A percentile compares a stretch with the other conserved stretches of the same genome.
Evolutionary conservation across 2,329 filamentous ascomycete species (phyloP).

Genomic region (Verticillium longisporum): DNA sequence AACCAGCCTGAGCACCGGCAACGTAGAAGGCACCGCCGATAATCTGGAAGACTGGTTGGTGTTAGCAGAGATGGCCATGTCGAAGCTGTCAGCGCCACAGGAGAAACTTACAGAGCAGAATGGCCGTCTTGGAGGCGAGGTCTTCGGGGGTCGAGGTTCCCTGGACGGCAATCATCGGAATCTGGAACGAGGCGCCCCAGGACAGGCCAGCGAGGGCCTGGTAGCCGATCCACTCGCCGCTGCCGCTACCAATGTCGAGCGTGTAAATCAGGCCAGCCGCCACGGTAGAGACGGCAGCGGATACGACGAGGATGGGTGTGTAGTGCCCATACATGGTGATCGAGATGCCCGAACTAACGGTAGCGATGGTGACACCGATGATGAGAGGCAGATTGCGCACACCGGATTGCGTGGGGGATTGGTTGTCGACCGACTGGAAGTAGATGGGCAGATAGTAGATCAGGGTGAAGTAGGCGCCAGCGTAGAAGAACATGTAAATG

Average conservation of each 20-base stretch:
- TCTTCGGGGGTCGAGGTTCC: slow-evolving; percentile 33
- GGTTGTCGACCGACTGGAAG: slow-evolving; percentile 37
- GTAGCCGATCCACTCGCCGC: slow-evolving; percentile 35
- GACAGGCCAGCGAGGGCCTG: slow-evolving; percentile 35
- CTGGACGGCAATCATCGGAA: slow-evolving; percentile 38
- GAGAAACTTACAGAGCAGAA: slow-evolving; percentile 27
- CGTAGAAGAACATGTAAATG: slow-evolving; percentile 28
- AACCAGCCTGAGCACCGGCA: slow-evolving; percentile 42
- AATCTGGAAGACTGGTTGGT: slow-evolving; percentile 25
- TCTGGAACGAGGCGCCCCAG: slow-evolving; percentile 34
- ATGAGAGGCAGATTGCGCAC: slow-evolving; percentile 33
- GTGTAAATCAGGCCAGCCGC: slow-evolving; percentile 36
- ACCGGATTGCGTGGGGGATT: slow-evolving; percentile 29
- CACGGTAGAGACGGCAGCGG: slow-evolving; percentile 24
- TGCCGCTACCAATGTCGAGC: slow-evolving; percentile 23
- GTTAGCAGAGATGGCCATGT: background rate
- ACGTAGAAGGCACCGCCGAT: slow-evolving; percentile 42
- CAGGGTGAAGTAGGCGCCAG: slow-evolving; percentile 19
- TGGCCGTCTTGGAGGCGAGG: slow-evolving; percentile 36
- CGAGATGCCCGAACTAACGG: slow-evolving; percentile 23
- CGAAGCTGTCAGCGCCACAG: background rate
- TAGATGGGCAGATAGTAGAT: slow-evolving; percentile 36
- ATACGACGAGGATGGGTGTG: slow-evolving; percentile 32
- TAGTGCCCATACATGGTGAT: slow-evolving; percentile 36
- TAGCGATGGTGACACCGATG: slow-evolving; percentile 26